Base-by-base conservation (phyloP, 2,329 filamentous ascomycete genomes). In the Fusarium tanahbumbuense region DNA sequence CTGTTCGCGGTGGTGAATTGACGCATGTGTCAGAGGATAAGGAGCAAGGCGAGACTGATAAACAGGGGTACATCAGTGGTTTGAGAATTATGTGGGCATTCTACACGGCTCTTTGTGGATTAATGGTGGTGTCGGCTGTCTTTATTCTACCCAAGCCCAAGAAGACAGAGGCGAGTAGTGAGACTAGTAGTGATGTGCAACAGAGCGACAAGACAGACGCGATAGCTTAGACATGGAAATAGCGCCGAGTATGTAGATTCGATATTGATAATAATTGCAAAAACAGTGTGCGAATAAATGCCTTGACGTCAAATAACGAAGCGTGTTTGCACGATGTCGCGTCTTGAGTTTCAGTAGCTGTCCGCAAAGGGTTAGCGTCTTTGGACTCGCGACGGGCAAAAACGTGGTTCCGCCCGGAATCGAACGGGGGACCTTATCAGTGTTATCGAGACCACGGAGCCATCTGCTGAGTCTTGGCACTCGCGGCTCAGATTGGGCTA, bases 51-150 rank as follows among this genome's bases (percentile, higher is more conserved):
- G 42, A 56, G 8, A 60, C 66, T 10, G 59, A 66, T 15, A 72
- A 70, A 6, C 37, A 62, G 6, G 62, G 62, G 2, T 74, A 74
- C 20, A 49, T 74, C 11, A 61, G 37, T 10, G 70, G 67, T 3
- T 20, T 74, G 3, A 59, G 59, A 16, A 52, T 61, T 8, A 74
- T 71, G 72, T 74, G 65, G 72, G 45, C 52, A 18, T 74, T 74
- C 9, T 73, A 74, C 11, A 70, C 72, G 0, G 53, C 55, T 16
- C 34, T 74, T 1, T 62, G 67, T 4, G 70, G 42, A 15, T 12
- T 73, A 4, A 73, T 73, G 55, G 22, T 65, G 8, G 22, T 68
- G 2, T 50, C 57, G 3, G 52, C 69, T 6, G 44, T 70, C 1
- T 71, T 70, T 12, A 73, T 73, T 8, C 56, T 56, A 3, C 64